Evolutionary conservation across 768 basidiomycete species (phyloP).

Genomic region (Termitomyces eurrhizus): DNA sequence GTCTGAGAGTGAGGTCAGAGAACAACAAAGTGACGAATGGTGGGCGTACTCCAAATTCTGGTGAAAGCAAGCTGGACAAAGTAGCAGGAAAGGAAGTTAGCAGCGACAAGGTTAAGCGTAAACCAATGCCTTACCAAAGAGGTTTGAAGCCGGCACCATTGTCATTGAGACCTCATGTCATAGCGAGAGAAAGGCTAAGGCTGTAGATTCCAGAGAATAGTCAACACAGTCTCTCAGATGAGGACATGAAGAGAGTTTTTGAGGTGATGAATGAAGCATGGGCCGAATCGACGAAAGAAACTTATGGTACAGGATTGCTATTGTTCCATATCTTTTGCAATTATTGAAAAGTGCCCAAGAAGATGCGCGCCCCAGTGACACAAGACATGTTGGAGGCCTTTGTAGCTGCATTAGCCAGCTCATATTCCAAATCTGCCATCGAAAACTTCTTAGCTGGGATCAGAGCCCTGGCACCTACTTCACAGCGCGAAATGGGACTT

Average conservation of each 20-base stretch:
- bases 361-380: constrained; percentile 22
- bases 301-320: constrained; percentile 34
- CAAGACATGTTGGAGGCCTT: constrained; percentile 14
- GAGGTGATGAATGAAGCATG: constrained; percentile 23
- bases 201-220: no score
- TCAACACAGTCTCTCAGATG: background rate
- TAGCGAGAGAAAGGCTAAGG: no score
- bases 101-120: no score
- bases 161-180: no score
- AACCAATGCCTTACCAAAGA: no score
- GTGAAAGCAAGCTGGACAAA: no score
- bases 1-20: no score
- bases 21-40: no score
- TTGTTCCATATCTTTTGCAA: constrained; percentile 24
- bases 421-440: constrained; percentile 28
- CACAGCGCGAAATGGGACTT: constrained; percentile 19
- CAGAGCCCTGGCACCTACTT: constrained; percentile 44
- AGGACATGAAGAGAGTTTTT: constrained; percentile 20
- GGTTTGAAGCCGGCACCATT: no score
- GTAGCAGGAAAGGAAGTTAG: no score
- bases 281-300: constrained; percentile 25
- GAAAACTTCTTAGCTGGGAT: constrained; percentile 35
- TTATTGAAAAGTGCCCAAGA: constrained; percentile 23
- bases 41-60: no score
- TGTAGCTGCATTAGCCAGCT: constrained; percentile 22